These are phyloP conservation scores for Pichia exigua DNA, from an alignment of 805 yeast genomes.

Conservation along the genomic window DNA sequence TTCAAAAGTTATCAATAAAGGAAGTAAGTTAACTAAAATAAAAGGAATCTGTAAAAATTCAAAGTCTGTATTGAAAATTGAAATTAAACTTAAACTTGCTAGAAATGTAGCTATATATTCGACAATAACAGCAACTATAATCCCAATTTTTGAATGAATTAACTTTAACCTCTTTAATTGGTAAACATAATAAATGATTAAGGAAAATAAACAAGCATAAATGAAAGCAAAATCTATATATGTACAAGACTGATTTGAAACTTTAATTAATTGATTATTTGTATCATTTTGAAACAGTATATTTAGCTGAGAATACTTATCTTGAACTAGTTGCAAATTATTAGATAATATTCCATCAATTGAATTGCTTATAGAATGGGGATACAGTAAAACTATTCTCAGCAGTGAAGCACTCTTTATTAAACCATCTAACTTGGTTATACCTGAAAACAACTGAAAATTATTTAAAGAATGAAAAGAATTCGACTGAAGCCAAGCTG, in stretches of 20 bases:
- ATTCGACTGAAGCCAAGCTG: conserved; percentile 13
- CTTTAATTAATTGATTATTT: not conserved
- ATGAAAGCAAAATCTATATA: conserved; percentile 1
- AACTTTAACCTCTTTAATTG: conserved; percentile 32
- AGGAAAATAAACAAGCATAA: conserved; percentile 15
- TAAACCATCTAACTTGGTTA: conserved; percentile 36
- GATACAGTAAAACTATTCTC: conserved; percentile 24
- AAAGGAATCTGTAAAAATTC: conserved; percentile 33
- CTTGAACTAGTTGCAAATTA: conserved; percentile 22
- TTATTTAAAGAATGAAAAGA: conserved; percentile 20
- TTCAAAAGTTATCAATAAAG: conserved; percentile 37
- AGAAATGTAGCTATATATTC: conserved; percentile 33
- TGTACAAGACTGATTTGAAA: not conserved
- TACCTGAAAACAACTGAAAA: conserved; percentile 30
- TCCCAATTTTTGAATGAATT: conserved; percentile 35
- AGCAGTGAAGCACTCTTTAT: conserved; percentile 34
- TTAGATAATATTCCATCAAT: conserved; percentile 26
- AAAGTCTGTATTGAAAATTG: conserved; percentile 28
- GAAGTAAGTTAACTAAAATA: conserved; percentile 34
- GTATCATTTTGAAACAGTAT: not conserved
- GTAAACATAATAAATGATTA: conserved; percentile 30
- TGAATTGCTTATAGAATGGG: conserved; percentile 5
- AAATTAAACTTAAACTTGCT: conserved; percentile 37
- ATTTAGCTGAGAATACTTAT: not conserved
- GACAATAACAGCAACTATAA: conserved; percentile 36